Evolutionary conservation across 768 basidiomycete genomes (phyloP), one percentile per base, ranked within the genome.

Genomic region (Agaricus bisporus): DNA sequence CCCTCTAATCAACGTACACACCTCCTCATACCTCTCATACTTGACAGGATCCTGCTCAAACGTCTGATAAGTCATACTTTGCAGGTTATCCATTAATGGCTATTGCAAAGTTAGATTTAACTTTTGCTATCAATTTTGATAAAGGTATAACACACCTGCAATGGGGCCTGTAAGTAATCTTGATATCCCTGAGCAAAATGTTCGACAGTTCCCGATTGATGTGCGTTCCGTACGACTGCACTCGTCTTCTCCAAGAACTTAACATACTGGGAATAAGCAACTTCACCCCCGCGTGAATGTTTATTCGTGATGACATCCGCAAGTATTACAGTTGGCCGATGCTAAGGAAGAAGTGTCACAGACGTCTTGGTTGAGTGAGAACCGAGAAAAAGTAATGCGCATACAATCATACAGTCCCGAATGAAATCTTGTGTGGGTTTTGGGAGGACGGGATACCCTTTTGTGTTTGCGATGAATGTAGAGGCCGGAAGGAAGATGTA

Each of bases 11-110:
- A 48, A 46, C 15, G 14, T 17, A 59, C 69, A 28, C 45, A 86
- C 91, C 78, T 95, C 90, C 72, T 99, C 97, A 66, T 99, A 99
- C 61, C 91, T 86, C 52, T 78, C 69, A 66, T 99, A 99, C 68
- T 99, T 99, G 56, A 98, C 85, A 3, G 97, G 95, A 72, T 98
- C 97, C 66, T 93, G 83, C 64, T 99, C 97, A 63, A 99, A 99
- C 2, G 91, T 93, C 65, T 98, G 93, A 68, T 99, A 99, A 10
- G 94, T 98, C 59, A 87, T 81, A 61, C 92, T 95, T 64, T 91
- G 91, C 51, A 99, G 70, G 69, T 99, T 95, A 63, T 99, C 95
- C 94, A 95, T 95, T 61, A 99, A 69, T 20, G 97, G 97, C 89
- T 95, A 60, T 51, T 35, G 48, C 36, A 39, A 39, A n/a, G 38